phyloP scores from a whole-genome alignment of 352 stramenopile genomes.

The Globisporangium lucens region DNA sequence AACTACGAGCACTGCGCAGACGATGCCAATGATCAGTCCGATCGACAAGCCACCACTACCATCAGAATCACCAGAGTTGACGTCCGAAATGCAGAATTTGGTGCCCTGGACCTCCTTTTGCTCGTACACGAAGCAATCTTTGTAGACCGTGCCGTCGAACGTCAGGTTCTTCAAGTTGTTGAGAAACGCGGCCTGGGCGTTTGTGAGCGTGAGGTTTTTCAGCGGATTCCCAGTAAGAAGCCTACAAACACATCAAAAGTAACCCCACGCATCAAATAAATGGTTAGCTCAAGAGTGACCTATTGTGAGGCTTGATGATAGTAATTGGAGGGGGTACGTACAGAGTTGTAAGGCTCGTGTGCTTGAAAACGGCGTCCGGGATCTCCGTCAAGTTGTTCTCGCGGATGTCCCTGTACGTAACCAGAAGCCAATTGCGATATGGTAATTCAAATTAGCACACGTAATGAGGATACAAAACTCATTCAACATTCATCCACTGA shows the following conservation, averaged over 20 bases:
- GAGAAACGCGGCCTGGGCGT: conserved; percentile 1
- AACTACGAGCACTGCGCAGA: neutral
- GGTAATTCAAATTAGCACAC: neutral
- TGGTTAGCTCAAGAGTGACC: too few species aligned
- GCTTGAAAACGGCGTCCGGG: conserved; percentile 1
- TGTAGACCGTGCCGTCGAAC: conserved; percentile 3
- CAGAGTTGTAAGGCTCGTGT: conserved; percentile 2
- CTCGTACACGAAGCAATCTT: neutral
- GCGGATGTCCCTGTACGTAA: neutral
- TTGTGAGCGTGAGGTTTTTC: conserved; percentile 4
- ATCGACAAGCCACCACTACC: neutral
- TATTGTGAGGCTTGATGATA: too few species aligned
- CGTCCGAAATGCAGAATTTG: neutral
- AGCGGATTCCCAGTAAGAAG: neutral
- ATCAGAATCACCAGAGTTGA: neutral
- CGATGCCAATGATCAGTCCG: neutral
- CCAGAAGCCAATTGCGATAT: too few species aligned
- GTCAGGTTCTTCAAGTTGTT: conserved; percentile 1
- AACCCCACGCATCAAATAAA: too few species aligned
- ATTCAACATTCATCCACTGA: too few species aligned
- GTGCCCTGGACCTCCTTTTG: neutral
- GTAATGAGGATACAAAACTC: too few species aligned
- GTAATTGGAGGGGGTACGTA: neutral
- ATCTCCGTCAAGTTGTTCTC: conserved; percentile 2
- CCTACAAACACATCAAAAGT: too few species aligned